phyloP scores from a whole-genome alignment of 805 yeast genomes.

The Ogataea methanolica region DNA sequence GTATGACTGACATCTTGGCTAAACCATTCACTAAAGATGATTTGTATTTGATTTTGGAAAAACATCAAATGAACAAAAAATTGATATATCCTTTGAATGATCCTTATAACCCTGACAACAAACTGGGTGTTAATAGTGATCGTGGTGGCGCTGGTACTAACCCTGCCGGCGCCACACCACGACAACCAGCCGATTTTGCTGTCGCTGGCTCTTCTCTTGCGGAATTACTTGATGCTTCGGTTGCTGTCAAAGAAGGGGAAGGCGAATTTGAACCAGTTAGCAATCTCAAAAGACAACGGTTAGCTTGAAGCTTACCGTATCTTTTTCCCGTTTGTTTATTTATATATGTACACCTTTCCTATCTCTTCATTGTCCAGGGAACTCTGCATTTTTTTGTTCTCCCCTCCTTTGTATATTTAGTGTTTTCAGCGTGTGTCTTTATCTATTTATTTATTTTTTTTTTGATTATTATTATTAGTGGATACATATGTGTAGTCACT shows the following conservation, averaged over 20 bases:
- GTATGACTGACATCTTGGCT: constrained; percentile 89
- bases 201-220: background rate
- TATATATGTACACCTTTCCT: background rate
- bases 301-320: background rate
- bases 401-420: no score
- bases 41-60: constrained; percentile 69
- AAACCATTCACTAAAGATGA: constrained; percentile 92
- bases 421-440: no score
- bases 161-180: background rate
- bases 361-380: background rate
- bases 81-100: constrained; percentile 22
- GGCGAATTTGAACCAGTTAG: background rate
- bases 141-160: background rate
- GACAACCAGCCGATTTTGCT: background rate
- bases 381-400: no score
- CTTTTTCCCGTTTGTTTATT: no score
- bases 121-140: background rate
- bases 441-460: background rate
- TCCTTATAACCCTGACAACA: constrained; percentile 15
- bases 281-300: constrained; percentile 1
- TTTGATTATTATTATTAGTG: background rate
- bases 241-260: background rate
- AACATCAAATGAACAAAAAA: constrained; percentile 53
- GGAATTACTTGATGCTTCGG: background rate
- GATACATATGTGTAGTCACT: no score